Base-by-base conservation (phyloP, 1,284 basidiomycete genomes). In the Leccinum pallidistipes region DNA sequence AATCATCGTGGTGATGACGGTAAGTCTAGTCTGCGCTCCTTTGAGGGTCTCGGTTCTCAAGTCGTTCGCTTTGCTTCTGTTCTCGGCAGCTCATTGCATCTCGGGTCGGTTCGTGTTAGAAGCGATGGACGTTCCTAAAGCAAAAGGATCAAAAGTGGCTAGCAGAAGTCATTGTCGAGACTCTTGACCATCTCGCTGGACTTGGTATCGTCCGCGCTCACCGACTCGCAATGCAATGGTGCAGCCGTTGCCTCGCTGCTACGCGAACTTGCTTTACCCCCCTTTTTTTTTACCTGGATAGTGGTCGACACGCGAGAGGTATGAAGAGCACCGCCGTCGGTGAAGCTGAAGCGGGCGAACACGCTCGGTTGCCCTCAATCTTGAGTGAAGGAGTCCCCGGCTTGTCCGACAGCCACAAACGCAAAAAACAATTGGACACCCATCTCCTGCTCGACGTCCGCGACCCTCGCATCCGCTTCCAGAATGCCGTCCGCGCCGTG, bases 101-200 rank as follows among this genome's bases (percentile, higher is more conserved):
- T 91, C 87, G 0, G 78, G 83, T 1, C 92, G 90, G 90, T 91
- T 92, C 70, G 82, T 84, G 2, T 86, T 86, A 7, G 90, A 92
- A n/a, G 69, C 83, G 89, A 8, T 88, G 84, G 83, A 81, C 84
- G 31, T 92, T 87, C 73, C 77, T 81, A 32, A 80, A 79, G 3
- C 87, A 90, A 69, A 82, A 83, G 54, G 90, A 90, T 8, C 81
- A 83, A 64, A 88, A 88, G 70, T 91, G 90, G 89, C 83, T 92
- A 2, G 82, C 80, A 59, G 89, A 90, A 67, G 83, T 86, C 5
- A 77, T 91, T 34, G 72, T 76, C 34, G 86, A 88, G 61, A 68
- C 74, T 24, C 77, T 77, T 45, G 76, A 80, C 54, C 67, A 72
- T 49, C 73, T 86, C 45, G 68, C 79, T 18, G 70, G 78, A 66